phyloP scores from a whole-genome alignment of 1,284 basidiomycete species.

The Ustilago hordei region DNA sequence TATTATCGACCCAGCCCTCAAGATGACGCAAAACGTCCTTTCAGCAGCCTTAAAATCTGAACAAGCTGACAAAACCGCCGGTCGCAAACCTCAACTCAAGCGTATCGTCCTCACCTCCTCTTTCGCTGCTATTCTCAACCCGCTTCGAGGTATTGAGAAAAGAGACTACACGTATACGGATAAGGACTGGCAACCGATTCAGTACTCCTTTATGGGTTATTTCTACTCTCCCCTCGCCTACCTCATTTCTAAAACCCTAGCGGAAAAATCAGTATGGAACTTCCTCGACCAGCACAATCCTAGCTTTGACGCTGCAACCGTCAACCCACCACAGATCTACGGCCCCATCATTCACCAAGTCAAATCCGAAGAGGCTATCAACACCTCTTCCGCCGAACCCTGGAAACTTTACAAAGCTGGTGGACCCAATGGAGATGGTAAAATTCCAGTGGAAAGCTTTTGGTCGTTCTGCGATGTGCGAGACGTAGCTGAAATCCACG shows the following conservation, averaged over 20 bases:
- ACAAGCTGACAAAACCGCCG: slow-evolving; percentile 22
- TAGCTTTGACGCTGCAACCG: slow-evolving; percentile 44
- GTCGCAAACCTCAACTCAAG: slow-evolving; percentile 27
- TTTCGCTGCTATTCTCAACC: slow-evolving; percentile 45
- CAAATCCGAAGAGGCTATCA: slow-evolving; percentile 40
- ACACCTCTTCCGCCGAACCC: slow-evolving; percentile 32
- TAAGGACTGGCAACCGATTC: slow-evolving; percentile 48
- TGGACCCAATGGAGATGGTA: slow-evolving; percentile 36
- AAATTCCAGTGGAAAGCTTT: slow-evolving; percentile 36
- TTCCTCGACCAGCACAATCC: slow-evolving; percentile 65
- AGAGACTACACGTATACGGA: slow-evolving; percentile 48
- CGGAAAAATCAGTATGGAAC: slow-evolving; percentile 69
- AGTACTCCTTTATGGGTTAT: slow-evolving; percentile 24
- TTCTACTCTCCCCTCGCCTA: slow-evolving; percentile 62
- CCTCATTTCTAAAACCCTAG: slow-evolving; percentile 68
- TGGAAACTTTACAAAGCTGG: slow-evolving; percentile 51
- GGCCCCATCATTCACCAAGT: slow-evolving; percentile 55
- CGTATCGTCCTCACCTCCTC: slow-evolving; percentile 51
- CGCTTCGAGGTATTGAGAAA: slow-evolving; percentile 43
- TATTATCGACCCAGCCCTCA: slow-evolving; percentile 45
- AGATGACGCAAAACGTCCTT: slow-evolving; percentile 51
- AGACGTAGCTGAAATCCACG: slow-evolving; percentile 45
- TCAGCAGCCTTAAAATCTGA: slow-evolving; percentile 43
- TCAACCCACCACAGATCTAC: slow-evolving; percentile 58
- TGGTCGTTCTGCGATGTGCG: slow-evolving; percentile 46